Evolutionary conservation across 73 alveolate genomes (phyloP).

Genomic region (Tetrahymena malaccensis): DNA sequence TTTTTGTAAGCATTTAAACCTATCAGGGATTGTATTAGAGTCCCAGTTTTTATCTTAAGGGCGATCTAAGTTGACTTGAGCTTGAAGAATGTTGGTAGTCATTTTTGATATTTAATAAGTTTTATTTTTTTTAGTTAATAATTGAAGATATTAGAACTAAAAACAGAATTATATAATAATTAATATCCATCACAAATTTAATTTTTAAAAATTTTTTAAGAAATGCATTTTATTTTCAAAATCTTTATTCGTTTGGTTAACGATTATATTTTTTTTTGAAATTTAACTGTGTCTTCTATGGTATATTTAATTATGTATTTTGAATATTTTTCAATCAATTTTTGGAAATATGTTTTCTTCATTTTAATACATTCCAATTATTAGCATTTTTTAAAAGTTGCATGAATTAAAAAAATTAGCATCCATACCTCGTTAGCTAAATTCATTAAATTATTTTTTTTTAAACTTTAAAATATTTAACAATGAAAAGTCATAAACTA

Average conservation of each 20-base stretch:
- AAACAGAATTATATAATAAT: neutral
- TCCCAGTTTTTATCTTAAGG: neutral
- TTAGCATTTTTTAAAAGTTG: too few relatives aligned
- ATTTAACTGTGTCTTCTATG: neutral
- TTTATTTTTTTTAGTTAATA: too few relatives aligned
- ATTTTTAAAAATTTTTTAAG: too few relatives aligned
- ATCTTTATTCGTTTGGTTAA: too few relatives aligned
- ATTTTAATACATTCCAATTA: too few relatives aligned
- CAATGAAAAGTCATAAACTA: too few relatives aligned
- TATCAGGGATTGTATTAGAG: constrained; percentile 16
- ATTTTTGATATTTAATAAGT: neutral
- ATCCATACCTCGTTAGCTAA: too few relatives aligned
- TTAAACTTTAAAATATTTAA: too few relatives aligned
- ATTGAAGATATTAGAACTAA: neutral
- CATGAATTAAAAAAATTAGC: too few relatives aligned
- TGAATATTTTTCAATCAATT: neutral
- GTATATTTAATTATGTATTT: too few relatives aligned
- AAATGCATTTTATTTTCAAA: neutral
- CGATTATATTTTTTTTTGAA: neutral
- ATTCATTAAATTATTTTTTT: too few relatives aligned
- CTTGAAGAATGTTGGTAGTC: neutral
- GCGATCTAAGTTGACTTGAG: neutral
- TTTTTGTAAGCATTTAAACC: constrained; percentile 76
- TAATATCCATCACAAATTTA: neutral
- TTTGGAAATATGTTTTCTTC: too few relatives aligned